Percentiles rank a stretch among this genome's conserved stretches.
These are phyloP conservation scores for Eucalyptus pauciflora DNA, from an alignment of 345 rosid species.

Conservation along the genomic window DNA sequence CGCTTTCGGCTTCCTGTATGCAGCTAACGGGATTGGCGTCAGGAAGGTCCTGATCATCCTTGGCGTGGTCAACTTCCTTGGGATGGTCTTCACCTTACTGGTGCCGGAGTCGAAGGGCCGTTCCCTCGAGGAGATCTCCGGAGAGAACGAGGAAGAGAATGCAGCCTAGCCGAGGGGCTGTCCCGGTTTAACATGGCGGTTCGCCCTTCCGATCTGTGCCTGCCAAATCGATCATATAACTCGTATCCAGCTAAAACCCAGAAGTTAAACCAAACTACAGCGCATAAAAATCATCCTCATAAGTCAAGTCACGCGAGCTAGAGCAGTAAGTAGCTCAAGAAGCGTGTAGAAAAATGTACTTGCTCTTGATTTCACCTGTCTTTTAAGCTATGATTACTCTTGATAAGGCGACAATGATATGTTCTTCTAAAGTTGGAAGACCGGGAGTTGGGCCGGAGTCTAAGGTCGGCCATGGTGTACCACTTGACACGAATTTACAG, in stretches of 20 bases:
- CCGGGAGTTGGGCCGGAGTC: neutral
- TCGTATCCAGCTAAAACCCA: neutral
- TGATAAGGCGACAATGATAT: neutral
- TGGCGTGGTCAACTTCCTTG: neutral
- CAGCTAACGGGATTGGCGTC: neutral
- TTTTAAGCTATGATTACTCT: neutral
- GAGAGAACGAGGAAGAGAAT: neutral
- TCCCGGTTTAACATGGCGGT: neutral
- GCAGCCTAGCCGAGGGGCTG: neutral
- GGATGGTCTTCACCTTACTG: neutral
- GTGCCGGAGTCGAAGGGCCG: slow-evolving; percentile 2
- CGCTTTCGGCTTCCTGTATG: neutral
- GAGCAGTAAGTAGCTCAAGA: neutral
- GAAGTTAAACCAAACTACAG: neutral
- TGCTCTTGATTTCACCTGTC: neutral
- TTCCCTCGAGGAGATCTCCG: neutral
- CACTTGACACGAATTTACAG: neutral
- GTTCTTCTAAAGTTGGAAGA: neutral
- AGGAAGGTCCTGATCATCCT: neutral
- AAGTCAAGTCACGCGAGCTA: neutral
- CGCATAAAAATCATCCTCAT: neutral
- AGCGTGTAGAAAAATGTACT: neutral
- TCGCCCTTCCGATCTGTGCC: neutral
- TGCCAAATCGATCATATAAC: neutral
- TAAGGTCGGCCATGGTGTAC: neutral